phyloP scores from a whole-genome alignment of 108 stramenopile species.

The Pseudonitzschia delicatissima region DNA sequence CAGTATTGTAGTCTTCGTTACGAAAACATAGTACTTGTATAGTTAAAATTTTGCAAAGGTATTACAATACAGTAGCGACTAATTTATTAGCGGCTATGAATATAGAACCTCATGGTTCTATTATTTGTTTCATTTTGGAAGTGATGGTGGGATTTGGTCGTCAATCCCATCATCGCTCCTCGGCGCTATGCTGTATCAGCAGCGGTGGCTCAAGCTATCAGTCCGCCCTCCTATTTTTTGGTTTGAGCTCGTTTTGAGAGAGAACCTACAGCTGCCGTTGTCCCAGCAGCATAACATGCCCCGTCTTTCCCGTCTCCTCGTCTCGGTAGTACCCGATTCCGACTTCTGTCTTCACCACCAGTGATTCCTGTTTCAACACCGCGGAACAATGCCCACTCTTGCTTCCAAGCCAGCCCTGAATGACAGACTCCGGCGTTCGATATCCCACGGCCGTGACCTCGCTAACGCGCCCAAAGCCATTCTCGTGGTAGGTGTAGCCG shows the following conservation, averaged over 20 bases:
- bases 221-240: too few relatives aligned
- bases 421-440: background rate
- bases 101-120: too few relatives aligned
- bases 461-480: background rate
- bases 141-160: too few relatives aligned
- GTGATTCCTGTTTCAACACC: conserved; percentile 7
- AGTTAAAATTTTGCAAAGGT: too few relatives aligned
- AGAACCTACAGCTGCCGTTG: background rate
- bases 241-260: too few relatives aligned
- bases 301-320: background rate
- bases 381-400: conserved; percentile 9
- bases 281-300: background rate
- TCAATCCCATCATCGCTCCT: background rate
- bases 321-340: conserved; percentile 2
- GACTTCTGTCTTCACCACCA: background rate
- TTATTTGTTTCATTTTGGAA: too few relatives aligned
- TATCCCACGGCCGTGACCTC: background rate
- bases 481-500: background rate
- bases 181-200: too few relatives aligned
- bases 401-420: background rate
- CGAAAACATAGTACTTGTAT: too few relatives aligned
- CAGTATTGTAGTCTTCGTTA: too few relatives aligned
- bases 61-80: too few relatives aligned
- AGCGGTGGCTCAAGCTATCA: too few relatives aligned
- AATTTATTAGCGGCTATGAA: too few relatives aligned